phyloP scores from a whole-genome alignment of 2,329 filamentous ascomycete species.

The Claviceps sp. region DNA sequence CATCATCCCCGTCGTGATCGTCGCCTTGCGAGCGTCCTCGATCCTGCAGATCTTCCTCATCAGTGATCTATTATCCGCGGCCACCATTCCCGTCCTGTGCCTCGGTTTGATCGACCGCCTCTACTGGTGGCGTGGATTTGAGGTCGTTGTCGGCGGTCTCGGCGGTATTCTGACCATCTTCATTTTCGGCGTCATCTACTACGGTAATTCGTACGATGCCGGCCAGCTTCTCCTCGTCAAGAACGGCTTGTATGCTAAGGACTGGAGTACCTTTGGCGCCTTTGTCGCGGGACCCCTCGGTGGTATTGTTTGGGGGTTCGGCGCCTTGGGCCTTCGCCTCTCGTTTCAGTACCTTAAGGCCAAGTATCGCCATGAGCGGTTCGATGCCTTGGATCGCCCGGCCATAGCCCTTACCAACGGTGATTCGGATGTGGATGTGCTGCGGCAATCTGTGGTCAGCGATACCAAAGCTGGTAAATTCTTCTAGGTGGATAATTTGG shows the following conservation, averaged over 20 bases:
- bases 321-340: conserved; percentile 47
- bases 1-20: conserved; percentile 60
- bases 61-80: conserved; percentile 64
- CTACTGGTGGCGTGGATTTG: conserved; percentile 69
- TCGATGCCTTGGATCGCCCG: conserved; percentile 52
- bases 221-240: conserved; percentile 58
- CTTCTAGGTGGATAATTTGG: conserved; percentile 24
- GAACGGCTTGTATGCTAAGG: conserved; percentile 59
- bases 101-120: conserved; percentile 57
- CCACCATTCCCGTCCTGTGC: conserved; percentile 60
- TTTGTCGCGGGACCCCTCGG: conserved; percentile 71
- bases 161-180: conserved; percentile 71
- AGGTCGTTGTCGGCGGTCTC: conserved; percentile 64
- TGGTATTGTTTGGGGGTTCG: conserved; percentile 57
- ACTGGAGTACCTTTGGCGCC: conserved; percentile 74
- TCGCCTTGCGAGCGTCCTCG: conserved; percentile 60
- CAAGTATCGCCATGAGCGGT: conserved; percentile 44
- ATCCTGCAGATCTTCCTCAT: conserved; percentile 76
- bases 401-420: conserved; percentile 13
- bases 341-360: conserved; percentile 43
- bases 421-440: conserved; percentile 1
- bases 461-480: conserved; percentile 37
- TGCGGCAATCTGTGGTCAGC: conserved; percentile 17
- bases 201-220: conserved; percentile 49
- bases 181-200: conserved; percentile 69